Conservation (phyloP, 2,329 filamentous ascomycete genomes). For the Colletotrichum sp. region DNA sequence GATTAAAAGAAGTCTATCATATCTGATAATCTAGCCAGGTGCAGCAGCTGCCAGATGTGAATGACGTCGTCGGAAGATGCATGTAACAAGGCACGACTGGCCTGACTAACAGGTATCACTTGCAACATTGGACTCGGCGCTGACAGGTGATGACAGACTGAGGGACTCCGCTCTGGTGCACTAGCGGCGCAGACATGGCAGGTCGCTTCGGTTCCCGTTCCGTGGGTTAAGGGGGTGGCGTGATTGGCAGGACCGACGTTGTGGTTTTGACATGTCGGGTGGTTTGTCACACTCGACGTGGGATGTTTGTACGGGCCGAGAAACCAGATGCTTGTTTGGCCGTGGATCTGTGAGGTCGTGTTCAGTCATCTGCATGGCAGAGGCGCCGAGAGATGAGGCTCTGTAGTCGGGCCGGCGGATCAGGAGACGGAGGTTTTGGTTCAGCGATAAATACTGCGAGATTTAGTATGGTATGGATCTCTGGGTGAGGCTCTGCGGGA, state of each 20-base stretch:
- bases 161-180: background rate
- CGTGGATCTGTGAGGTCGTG: background rate
- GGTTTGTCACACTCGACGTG: background rate
- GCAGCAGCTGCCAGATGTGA: background rate
- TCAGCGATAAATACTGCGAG: background rate
- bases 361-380: background rate
- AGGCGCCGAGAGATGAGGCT: background rate
- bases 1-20: constrained; percentile 2
- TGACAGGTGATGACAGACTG: background rate
- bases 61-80: background rate
- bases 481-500: background rate
- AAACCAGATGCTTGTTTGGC: background rate
- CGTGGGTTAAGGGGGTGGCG: background rate
- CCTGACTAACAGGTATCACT: constrained; percentile 1
- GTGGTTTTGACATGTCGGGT: background rate
- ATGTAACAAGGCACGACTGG: background rate
- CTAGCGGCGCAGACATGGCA: background rate
- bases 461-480: background rate
- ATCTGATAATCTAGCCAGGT: background rate
- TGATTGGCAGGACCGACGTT: background rate
- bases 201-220: background rate
- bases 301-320: background rate
- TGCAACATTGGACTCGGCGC: background rate
- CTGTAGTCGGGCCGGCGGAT: background rate
- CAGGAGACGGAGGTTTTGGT: background rate